Evolutionary conservation across 2,329 filamentous ascomycete species (phyloP), one percentile per base, ranked within the genome.

Genomic region (Colletotrichum euphorbiae): DNA sequence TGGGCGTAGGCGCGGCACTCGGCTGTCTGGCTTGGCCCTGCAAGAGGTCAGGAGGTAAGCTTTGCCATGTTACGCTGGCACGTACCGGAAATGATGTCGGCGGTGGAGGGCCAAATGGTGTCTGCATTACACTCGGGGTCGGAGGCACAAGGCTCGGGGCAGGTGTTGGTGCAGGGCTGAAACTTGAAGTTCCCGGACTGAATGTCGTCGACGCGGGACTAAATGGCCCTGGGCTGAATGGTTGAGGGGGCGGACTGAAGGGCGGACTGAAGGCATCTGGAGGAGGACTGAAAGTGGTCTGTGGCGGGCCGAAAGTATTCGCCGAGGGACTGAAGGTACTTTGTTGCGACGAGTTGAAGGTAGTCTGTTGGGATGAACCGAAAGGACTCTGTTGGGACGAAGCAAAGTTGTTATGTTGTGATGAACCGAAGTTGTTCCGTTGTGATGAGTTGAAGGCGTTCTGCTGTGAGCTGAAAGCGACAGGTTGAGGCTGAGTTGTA

Each of bases 1-100:
- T 68, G 73, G 75, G 66, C 75, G 69, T 31, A 21, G 46, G 57
- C 12, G 58, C 62, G 33, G 55, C 50, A 17, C 62, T 67, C 1
- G 62, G 55, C 58, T 48, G 33, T 62, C 57, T 55, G 55, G 67
- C 55, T 45, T 60, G 67, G 36, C 67, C 62, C 67, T 69, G 51
- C 28, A 46, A n/a, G 28, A 11, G n/a, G 56, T 69, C 40, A 67
- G 66, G 61, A 38, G 15, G 28, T 50, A 45, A 21, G 19, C 50
- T 38, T 55, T 62, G 8, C 11, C 31, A 45, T n/a, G n/a, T n/a
- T 1, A 28, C 15, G 50, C 21, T 36, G 48, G 17, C 24, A 51
- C 62, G 33, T 69, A 69, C 67, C 12, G 62, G 67, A n/a, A 69
- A 69, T 3, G 67, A 69, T n/a, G 67, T 69, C 4, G 55, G 55